Evolutionary conservation across 208 protist species (phyloP).

Genomic region (Trypanosoma boissoni): DNA sequence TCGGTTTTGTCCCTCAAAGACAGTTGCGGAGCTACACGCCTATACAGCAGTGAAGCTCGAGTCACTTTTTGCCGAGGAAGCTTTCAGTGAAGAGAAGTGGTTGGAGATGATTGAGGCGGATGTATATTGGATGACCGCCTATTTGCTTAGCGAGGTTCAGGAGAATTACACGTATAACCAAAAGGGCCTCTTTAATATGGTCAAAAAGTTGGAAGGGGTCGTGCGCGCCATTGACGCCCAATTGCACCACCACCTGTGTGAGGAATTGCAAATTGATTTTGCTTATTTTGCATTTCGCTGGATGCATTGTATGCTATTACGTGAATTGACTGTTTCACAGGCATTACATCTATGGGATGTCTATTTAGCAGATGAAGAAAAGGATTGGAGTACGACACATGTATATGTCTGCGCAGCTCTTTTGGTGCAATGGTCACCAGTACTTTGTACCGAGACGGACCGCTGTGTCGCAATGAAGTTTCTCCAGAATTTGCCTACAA

Average conservation of each 20-base stretch:
- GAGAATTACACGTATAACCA: slow-evolving; percentile 92
- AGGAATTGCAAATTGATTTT: slow-evolving; percentile 59
- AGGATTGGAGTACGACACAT: slow-evolving; percentile 63
- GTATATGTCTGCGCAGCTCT: slow-evolving; percentile 90
- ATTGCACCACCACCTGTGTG: slow-evolving; percentile 51
- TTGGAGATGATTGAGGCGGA: slow-evolving; percentile 85
- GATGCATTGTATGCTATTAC: slow-evolving; percentile 92
- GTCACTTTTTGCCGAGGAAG: slow-evolving; percentile 30
- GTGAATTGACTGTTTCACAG: slow-evolving; percentile 79
- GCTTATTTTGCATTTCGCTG: slow-evolving; percentile 88
- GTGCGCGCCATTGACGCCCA: slow-evolving; percentile 54
- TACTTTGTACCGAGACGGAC: slow-evolving; percentile 48
- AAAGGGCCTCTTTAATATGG: slow-evolving; percentile 85
- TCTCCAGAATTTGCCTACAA: slow-evolving; percentile 72
- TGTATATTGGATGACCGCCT: slow-evolving; percentile 87
- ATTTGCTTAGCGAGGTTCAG: slow-evolving; percentile 84
- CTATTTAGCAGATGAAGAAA: slow-evolving; percentile 82
- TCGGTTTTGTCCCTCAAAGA: slow-evolving; percentile 42
- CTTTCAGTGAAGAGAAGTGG: slow-evolving; percentile 47
- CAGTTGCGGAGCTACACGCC: slow-evolving; percentile 44
- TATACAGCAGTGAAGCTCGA: slow-evolving; percentile 33
- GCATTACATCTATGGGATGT: slow-evolving; percentile 85
- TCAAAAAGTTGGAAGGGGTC: slow-evolving; percentile 73
- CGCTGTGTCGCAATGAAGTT: slow-evolving; percentile 64
- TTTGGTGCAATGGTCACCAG: slow-evolving; percentile 55